phyloP scores from a whole-genome alignment of 2,329 filamentous ascomycete genomes.

The Nothopassalora personata region DNA sequence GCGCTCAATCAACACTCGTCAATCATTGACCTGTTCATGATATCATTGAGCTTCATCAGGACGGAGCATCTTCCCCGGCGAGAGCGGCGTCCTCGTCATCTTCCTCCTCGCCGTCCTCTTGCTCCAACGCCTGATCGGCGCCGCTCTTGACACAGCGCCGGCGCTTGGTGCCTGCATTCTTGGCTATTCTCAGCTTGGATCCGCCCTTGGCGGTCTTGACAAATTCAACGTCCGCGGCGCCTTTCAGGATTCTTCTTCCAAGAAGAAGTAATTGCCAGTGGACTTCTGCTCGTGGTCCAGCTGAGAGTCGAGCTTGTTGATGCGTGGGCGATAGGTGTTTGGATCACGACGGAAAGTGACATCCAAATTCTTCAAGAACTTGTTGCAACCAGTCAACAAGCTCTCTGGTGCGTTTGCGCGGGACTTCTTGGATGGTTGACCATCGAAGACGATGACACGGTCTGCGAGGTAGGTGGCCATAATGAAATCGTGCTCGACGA shows the following conservation, averaged over 20 bases:
- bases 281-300: constrained; percentile 97
- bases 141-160: constrained; percentile 30
- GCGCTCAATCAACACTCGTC: neutral
- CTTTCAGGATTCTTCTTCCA: constrained; percentile 78
- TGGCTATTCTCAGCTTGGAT: constrained; percentile 7
- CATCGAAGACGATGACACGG: constrained; percentile 97
- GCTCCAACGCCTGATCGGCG: constrained; percentile 51
- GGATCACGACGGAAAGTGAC: constrained; percentile 98
- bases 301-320: constrained; percentile 96
- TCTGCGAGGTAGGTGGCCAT: constrained; percentile 83
- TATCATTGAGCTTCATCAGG: constrained; percentile 2
- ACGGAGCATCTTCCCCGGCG: neutral
- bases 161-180: constrained; percentile 27
- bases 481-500: constrained; percentile 99
- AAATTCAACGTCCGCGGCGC: constrained; percentile 39
- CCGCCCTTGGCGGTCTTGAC: constrained; percentile 7
- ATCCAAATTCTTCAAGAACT: constrained; percentile 91
- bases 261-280: constrained; percentile 94
- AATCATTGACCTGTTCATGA: constrained; percentile 2
- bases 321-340: constrained; percentile 90
- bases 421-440: constrained; percentile 79
- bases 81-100: constrained; percentile 43
- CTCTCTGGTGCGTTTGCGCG: constrained; percentile 88
- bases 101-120: constrained; percentile 61
- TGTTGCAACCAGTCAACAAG: constrained; percentile 91